Percentiles rank a stretch among this genome's conserved stretches.
Evolutionary conservation across 164 flowering plant species (phyloP).

Genomic region (Chimonanthus praecox): DNA sequence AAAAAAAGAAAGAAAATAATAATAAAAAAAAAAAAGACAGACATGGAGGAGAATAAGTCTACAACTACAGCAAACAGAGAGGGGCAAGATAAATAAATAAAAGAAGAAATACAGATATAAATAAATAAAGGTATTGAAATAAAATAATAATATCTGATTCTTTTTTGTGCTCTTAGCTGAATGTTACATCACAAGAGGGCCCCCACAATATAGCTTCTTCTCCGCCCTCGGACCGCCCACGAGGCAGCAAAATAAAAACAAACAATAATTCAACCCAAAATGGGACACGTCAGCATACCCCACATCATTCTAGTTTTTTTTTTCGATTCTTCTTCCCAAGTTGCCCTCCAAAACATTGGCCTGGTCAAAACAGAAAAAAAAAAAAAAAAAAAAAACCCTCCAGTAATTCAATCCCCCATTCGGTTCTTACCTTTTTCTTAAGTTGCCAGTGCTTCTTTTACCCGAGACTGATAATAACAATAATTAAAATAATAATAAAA

Average conservation of each 20-base stretch:
- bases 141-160: not conserved
- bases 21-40: not conserved
- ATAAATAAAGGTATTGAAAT: not conserved
- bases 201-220: not conserved
- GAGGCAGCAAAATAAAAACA: not conserved
- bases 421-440: too few species aligned
- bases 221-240: not conserved
- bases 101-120: not conserved
- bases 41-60: not conserved
- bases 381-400: not conserved
- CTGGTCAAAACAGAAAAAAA: not conserved
- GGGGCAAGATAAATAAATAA: not conserved
- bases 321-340: not conserved
- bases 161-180: not conserved
- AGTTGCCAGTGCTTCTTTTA: not conserved
- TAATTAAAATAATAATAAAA: not conserved
- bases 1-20: too few species aligned
- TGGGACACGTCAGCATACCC: not conserved
- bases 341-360: not conserved
- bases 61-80: not conserved
- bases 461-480: not conserved
- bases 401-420: not conserved
- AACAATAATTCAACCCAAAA: slow-evolving; percentile 5
- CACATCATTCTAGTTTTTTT: not conserved
- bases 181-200: slow-evolving; percentile 12